A percentile compares a stretch with the other conserved stretches of the same genome.
These are phyloP conservation scores for Boletus fagicola DNA, from an alignment of 768 basidiomycete species.

Conservation along the genomic window DNA sequence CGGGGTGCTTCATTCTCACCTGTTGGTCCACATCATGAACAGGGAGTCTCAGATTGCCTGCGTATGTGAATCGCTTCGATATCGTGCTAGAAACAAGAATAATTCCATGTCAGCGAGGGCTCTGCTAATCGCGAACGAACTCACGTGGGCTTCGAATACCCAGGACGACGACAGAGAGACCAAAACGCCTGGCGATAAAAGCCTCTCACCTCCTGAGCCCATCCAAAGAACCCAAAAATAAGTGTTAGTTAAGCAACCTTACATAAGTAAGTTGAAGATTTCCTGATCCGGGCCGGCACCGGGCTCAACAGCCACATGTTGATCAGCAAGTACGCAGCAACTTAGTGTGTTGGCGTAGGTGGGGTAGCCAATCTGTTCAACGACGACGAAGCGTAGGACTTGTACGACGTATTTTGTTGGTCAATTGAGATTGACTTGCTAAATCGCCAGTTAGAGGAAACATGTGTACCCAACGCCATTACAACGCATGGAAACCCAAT, in stretches of 20 bases:
- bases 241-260: too few relatives aligned
- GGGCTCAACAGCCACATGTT: too few relatives aligned
- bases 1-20: neutral
- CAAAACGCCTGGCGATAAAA: slow-evolving; percentile 35
- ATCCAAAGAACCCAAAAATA: slow-evolving; percentile 55
- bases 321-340: slow-evolving; percentile 17
- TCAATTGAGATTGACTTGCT: neutral
- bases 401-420: slow-evolving; percentile 28
- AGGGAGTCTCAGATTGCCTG: neutral
- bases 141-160: slow-evolving; percentile 1
- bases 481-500: slow-evolving; percentile 37
- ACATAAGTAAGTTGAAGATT: too few relatives aligned
- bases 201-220: slow-evolving; percentile 49
- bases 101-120: neutral
- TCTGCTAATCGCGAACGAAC: neutral
- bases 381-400: slow-evolving; percentile 21
- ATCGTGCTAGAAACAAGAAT: neutral
- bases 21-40: neutral
- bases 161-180: slow-evolving; percentile 21
- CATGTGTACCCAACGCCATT: slow-evolving; percentile 31
- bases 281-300: too few relatives aligned
- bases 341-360: slow-evolving; percentile 5
- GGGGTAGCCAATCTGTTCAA: slow-evolving; percentile 27
- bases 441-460: neutral
- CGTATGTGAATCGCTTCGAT: neutral